These are phyloP conservation scores for Galerina sulciceps DNA, from an alignment of 768 basidiomycete genomes.

Conservation along the genomic window DNA sequence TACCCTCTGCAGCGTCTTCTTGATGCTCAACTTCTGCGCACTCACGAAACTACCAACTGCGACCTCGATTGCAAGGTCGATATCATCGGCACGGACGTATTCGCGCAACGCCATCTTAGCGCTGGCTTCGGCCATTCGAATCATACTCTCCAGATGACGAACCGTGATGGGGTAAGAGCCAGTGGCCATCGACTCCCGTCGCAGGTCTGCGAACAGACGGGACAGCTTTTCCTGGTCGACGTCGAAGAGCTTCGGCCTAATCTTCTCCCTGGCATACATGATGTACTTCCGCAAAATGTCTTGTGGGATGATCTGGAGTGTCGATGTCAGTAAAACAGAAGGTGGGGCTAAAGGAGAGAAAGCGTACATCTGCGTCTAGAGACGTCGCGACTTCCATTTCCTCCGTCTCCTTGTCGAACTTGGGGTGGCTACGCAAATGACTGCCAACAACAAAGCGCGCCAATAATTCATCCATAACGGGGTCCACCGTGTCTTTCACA, in stretches of 20 bases:
- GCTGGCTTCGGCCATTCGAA: conserved; percentile 97
- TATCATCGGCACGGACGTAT: conserved; percentile 94
- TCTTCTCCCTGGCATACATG: conserved; percentile 96
- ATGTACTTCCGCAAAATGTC: conserved; percentile 97
- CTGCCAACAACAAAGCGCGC: conserved; percentile 98
- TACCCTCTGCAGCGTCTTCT: conserved; percentile 95
- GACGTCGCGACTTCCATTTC: conserved; percentile 93
- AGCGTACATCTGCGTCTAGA: conserved; percentile 82
- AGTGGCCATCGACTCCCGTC: conserved; percentile 94
- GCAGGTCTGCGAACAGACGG: conserved; percentile 91
- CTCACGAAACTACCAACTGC: conserved; percentile 94
- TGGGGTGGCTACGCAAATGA: conserved; percentile 93
- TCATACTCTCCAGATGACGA: conserved; percentile 98
- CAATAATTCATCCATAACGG: conserved; percentile 94
- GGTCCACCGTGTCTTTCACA: conserved; percentile 97
- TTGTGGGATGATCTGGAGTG: conserved; percentile 90
- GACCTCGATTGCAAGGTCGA: conserved; percentile 96
- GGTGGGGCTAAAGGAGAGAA: background rate
- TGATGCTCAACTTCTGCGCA: conserved; percentile 98
- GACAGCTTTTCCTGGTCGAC: conserved; percentile 96
- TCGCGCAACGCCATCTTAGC: conserved; percentile 98
- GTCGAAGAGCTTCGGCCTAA: conserved; percentile 91
- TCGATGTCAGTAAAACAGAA: conserved; percentile 3
- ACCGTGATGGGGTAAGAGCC: conserved; percentile 99
- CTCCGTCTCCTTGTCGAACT: conserved; percentile 83